Conservation (phyloP, 352 stramenopile genomes). For the Pythium dissimile region DNA sequence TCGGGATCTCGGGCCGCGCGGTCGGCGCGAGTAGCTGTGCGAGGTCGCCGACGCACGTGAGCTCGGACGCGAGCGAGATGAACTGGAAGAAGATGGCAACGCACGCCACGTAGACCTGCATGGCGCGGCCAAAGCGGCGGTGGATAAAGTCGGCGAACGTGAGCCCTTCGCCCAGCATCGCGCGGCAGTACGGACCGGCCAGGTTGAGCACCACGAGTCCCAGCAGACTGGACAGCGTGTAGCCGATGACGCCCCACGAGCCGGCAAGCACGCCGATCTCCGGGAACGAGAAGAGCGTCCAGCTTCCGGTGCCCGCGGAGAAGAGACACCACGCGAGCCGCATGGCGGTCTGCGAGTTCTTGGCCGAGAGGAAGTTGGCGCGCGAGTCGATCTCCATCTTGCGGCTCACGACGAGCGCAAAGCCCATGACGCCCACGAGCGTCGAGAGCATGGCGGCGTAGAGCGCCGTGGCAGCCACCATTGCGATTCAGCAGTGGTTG, state of each 20-base stretch:
- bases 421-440: constrained; percentile 47
- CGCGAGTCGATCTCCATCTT: constrained; percentile 42
- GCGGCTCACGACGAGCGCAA: constrained; percentile 58
- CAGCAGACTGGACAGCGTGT: constrained; percentile 53
- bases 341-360: constrained; percentile 53
- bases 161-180: constrained; percentile 59
- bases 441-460: constrained; percentile 39
- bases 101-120: constrained; percentile 61
- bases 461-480: background rate
- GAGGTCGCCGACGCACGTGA: constrained; percentile 54
- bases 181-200: constrained; percentile 49
- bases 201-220: constrained; percentile 52
- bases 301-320: constrained; percentile 65
- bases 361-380: constrained; percentile 66
- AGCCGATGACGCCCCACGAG: constrained; percentile 71
- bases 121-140: constrained; percentile 52
- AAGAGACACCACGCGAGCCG: constrained; percentile 74
- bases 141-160: constrained; percentile 67
- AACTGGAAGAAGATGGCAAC: constrained; percentile 83
- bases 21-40: constrained; percentile 43
- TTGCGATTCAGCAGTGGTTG: background rate
- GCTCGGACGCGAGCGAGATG: constrained; percentile 65
- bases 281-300: constrained; percentile 69
- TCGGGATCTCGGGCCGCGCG: constrained; percentile 44
- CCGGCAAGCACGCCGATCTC: constrained; percentile 66